Evolutionary conservation across 176 grass and related monocot genomes (phyloP).

Genomic region (Alopecurus myosuroides): DNA sequence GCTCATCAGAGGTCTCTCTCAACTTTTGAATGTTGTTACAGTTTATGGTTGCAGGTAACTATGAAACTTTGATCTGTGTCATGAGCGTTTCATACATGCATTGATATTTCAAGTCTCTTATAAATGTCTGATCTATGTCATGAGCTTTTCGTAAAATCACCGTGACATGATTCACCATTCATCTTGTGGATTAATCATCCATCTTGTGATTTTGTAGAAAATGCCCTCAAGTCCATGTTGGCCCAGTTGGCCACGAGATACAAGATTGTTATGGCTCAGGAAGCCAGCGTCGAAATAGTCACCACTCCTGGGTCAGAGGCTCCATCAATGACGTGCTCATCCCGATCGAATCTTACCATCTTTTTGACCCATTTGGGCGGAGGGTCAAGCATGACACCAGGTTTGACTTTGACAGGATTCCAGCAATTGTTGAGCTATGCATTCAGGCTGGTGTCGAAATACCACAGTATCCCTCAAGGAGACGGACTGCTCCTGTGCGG

Average conservation of each 20-base stretch:
- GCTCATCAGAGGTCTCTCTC: conserved; percentile 73
- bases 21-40: conserved; percentile 72
- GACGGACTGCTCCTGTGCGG: conserved; percentile 62
- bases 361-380: conserved; percentile 83
- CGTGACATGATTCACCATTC: background rate
- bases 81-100: background rate
- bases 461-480: conserved; percentile 72
- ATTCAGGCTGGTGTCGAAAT: conserved; percentile 89
- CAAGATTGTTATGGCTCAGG: conserved; percentile 73
- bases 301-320: conserved; percentile 79
- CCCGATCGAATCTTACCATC: conserved; percentile 85
- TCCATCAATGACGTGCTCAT: conserved; percentile 76
- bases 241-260: conserved; percentile 70
- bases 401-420: conserved; percentile 81
- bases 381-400: conserved; percentile 89
- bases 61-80: background rate
- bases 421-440: conserved; percentile 85
- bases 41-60: conserved; percentile 83
- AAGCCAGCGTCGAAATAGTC: conserved; percentile 61
- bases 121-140: background rate
- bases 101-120: background rate
- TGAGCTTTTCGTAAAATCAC: background rate
- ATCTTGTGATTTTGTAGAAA: conserved; percentile 50
- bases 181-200: conserved; percentile 5
- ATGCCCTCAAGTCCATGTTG: conserved; percentile 81